Base-by-base conservation (phyloP, 1,139 yeast species). In the Wickerhamomyces sp. region DNA sequence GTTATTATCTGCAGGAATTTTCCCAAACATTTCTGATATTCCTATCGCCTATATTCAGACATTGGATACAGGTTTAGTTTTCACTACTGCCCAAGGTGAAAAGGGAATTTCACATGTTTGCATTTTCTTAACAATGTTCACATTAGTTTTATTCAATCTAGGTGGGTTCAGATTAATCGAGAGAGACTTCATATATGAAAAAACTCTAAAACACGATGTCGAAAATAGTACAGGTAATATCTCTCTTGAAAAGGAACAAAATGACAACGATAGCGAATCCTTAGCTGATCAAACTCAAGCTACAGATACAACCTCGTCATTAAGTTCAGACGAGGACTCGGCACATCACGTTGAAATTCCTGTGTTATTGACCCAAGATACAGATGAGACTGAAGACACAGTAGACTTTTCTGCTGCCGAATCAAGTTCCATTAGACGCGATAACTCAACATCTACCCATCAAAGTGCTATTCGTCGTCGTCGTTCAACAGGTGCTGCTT, bases 1-100 rank as follows among this genome's bases (percentile, higher is more conserved):
- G 0, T 63, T 77, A 26, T 58, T 76, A 32, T 68, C 84, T 12
- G 89, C 87, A n/a, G 92, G 95, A 0, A 67, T 85, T 33, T 78
- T 87, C 50, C 86, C 89, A n/a, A 82, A 82, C 54, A 81, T 85
- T 36, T 78, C 92, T 9, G 96, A 89, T 63, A 68, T 89, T 44
- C 96, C 96, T 1, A 85, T 89, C 52, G 96, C 96, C 0, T 88
- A 88, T 52, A 70, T 89, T 31, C 95, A 87, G 53, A 83, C 95
- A 1, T 65, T 89, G 58, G 80, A 85, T 27, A 68, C 74, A n/a
- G 81, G 89, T 0, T 68, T 77, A 0, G 67, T 74, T 3, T 80
- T 89, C 51, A 62, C 77, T 0, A 45, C 65, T 1, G 72, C 58
- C 2, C 75, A 85, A 43, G 82, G 86, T 9, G 72, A 76, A 43